Evolutionary conservation across 805 yeast genomes (phyloP), one percentile per base, ranked within the genome.

Genomic region (Dipodascopsis tothii): DNA sequence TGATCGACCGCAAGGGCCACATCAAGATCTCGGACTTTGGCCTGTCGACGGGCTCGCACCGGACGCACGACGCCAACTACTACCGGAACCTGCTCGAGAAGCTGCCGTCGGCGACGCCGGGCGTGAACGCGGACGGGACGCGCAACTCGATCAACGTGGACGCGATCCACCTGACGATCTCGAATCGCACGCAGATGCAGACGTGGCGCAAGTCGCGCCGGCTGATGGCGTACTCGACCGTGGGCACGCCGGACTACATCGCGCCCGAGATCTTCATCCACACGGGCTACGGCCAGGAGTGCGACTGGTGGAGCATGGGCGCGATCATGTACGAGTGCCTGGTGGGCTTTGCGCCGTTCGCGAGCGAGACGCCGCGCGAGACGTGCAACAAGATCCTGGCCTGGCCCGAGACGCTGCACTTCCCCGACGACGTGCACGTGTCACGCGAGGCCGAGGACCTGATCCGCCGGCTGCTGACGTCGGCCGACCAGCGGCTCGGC

Each of bases 271-370:
- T 87, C 48, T 87, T 87, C 57, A 71, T 85, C 38, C 86, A 86
- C 56, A 92, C 87, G 67, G 96, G 96, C 3, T 87, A 87, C 64
- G 95, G 96, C 9, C 95, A 86, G 66, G 95, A 87, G 60, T 87
- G 96, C 66, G 96, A 87, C 64, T 87, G 96, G 96, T 87, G 96
- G 96, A 83, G 94, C 5, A 66, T 87, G 36, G 96, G 96, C 23
- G 95, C 95, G 1, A 87, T 87, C 60, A 88, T 87, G 96, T 87
- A 82, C 64, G 96, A 87, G 71, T 87, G 96, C 68, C 68, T 87
- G 50, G 84, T 87, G 48, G 96, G 96, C 25, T 87, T 95, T 95
- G 96, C 96, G 21, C 96, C 96, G 37, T 87, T 87, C 64, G 87
- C 96, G 67, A 80, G 92, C 0, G 96, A 87, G 58, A 84, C 94